Percentiles rank a stretch among this genome's conserved stretches.
phyloP scores from a whole-genome alignment of 495 filamentous ascomycete genomes.

The Lepidopterella palustris region DNA sequence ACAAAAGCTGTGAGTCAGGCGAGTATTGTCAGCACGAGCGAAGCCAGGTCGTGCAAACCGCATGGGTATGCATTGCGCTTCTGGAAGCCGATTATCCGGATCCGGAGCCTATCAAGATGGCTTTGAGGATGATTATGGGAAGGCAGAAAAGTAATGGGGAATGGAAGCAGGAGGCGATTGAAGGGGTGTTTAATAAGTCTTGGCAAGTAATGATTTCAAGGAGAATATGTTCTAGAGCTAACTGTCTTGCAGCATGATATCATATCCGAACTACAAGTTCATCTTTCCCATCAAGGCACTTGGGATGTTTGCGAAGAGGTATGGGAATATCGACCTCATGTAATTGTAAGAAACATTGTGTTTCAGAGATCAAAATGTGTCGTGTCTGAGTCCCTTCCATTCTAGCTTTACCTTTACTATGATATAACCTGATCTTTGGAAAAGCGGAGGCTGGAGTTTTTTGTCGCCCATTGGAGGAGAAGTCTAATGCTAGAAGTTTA shows the following conservation, averaged over 20 bases:
- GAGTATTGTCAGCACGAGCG: constrained; percentile 56
- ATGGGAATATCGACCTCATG: constrained; percentile 55
- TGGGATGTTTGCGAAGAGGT: constrained; percentile 75
- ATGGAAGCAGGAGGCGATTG: constrained; percentile 92
- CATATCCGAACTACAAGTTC: constrained; percentile 99
- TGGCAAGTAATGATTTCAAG: constrained; percentile 51
- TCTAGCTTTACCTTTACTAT: too few species aligned
- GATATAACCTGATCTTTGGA: too few species aligned
- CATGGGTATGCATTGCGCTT: constrained; percentile 80
- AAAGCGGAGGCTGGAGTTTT: too few species aligned
- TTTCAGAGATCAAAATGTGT: too few species aligned
- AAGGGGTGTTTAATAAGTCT: constrained; percentile 97
- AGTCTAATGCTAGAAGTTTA: too few species aligned
- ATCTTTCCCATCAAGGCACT: constrained; percentile 90
- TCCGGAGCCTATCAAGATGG: constrained; percentile 61
- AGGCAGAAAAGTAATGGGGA: constrained; percentile 83
- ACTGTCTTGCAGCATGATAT: constrained; percentile 69
- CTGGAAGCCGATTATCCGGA: constrained; percentile 82
- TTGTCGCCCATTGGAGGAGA: too few species aligned
- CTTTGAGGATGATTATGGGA: constrained; percentile 73
- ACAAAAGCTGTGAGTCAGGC: constrained; percentile 64
- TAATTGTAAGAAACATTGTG: too few species aligned
- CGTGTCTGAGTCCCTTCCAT: too few species aligned
- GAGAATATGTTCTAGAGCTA: constrained; percentile 11
- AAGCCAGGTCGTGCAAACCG: constrained; percentile 85